Percentiles rank a stretch among this genome's conserved stretches.
Conservation (phyloP, 2,329 filamentous ascomycete genomes). For the Aspergillus alliaceus region DNA sequence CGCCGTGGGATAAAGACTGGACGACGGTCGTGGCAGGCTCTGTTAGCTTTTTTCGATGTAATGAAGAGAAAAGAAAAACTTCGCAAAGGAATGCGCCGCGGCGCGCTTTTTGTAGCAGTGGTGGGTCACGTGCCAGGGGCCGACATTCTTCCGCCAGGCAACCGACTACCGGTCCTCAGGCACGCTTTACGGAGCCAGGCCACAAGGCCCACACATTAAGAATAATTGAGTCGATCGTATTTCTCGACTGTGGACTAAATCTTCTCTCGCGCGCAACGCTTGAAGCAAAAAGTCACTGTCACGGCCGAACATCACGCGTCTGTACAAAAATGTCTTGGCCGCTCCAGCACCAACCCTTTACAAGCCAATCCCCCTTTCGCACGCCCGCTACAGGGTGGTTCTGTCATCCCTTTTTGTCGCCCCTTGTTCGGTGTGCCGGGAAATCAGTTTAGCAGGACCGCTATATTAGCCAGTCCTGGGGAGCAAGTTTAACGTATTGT, state of each 20-base stretch:
- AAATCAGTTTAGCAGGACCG: neutral
- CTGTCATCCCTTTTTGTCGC: neutral
- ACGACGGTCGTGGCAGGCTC: constrained; percentile 71
- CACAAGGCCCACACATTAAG: neutral
- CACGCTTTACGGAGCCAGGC: constrained; percentile 3
- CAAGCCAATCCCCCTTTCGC: neutral
- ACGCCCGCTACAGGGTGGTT: neutral
- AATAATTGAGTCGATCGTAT: neutral
- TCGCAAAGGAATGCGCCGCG: constrained; percentile 10
- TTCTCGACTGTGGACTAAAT: neutral
- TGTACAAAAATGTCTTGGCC: neutral
- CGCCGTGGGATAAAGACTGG: constrained; percentile 56
- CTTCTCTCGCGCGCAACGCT: neutral
- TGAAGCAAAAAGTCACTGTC: neutral
- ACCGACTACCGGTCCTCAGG: constrained; percentile 7
- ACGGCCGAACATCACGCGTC: neutral
- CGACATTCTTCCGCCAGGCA: constrained; percentile 19
- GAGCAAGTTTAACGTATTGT: neutral
- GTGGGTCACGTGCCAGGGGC: constrained; percentile 32
- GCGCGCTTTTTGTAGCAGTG: constrained; percentile 26
- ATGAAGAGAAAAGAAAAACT: constrained; percentile 44
- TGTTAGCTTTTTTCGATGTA: constrained; percentile 60
- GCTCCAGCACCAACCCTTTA: neutral
- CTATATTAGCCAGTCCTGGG: neutral
- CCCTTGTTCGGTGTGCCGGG: neutral